Conservation (phyloP, 176 grass and related monocot species). For the Oryza australiensis region DNA sequence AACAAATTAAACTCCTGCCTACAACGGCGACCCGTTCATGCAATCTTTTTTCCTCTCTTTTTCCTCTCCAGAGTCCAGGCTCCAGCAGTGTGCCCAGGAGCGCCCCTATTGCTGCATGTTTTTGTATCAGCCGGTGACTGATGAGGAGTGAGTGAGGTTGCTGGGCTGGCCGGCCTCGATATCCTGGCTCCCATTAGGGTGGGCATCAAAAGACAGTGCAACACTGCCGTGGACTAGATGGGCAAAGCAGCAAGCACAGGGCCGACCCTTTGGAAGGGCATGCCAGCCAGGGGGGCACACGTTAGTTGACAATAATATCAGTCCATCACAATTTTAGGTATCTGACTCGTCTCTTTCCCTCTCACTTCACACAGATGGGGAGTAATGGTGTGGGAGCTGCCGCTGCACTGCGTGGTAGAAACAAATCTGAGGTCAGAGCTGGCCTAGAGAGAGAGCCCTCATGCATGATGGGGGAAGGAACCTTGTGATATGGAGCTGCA, state of each 20-base stretch:
- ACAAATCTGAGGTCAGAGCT: slow-evolving; percentile 54
- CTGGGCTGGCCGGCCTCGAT: slow-evolving; percentile 32
- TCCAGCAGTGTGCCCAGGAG: slow-evolving; percentile 35
- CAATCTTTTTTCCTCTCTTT: slow-evolving; percentile 15
- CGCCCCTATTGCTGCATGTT: slow-evolving; percentile 33
- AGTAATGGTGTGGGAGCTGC: slow-evolving; percentile 37
- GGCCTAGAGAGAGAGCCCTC: not conserved
- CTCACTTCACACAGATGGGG: not conserved
- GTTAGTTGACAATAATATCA: slow-evolving; percentile 60
- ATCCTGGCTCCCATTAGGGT: slow-evolving; percentile 37
- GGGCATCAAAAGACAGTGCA: slow-evolving; percentile 42
- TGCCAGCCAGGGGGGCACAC: slow-evolving; percentile 50
- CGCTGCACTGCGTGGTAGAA: slow-evolving; percentile 17
- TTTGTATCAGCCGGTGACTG: slow-evolving; percentile 18
- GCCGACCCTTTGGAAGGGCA: slow-evolving; percentile 54
- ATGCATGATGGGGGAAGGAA: slow-evolving; percentile 32
- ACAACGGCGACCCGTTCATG: slow-evolving; percentile 31
- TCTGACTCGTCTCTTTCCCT: slow-evolving; percentile 25
- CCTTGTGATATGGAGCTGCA: slow-evolving; percentile 33
- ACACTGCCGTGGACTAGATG: slow-evolving; percentile 53
- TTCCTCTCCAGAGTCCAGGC: slow-evolving; percentile 1
- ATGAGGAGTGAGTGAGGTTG: not conserved
- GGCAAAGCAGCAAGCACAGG: slow-evolving; percentile 32
- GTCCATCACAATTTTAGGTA: slow-evolving; percentile 50
- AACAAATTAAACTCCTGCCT: slow-evolving; percentile 39